Percentiles rank a stretch among this genome's conserved stretches.
phyloP scores from a whole-genome alignment of 257 asterid genomes.

The Capsicum chinense region DNA sequence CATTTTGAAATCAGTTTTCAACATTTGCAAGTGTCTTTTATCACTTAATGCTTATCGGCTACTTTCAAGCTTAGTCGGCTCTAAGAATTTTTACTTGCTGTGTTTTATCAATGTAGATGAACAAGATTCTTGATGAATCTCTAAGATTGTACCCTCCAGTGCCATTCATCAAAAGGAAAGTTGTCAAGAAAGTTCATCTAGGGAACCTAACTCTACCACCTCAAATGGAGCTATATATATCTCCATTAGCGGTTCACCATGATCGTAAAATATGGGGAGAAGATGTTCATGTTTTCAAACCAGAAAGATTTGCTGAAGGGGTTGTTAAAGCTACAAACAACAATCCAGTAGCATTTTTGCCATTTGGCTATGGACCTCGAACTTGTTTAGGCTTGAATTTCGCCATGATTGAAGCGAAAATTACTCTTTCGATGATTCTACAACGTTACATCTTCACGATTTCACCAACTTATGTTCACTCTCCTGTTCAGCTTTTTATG shows the following conservation, averaged over 20 bases:
- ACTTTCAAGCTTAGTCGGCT: neutral
- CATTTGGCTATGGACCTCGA: too few relatives aligned
- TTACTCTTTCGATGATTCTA: too few relatives aligned
- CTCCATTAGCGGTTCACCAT: conserved; percentile 66
- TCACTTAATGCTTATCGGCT: neutral
- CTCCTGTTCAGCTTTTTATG: too few relatives aligned
- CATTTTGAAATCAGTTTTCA: neutral
- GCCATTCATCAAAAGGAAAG: conserved; percentile 57
- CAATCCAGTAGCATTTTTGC: too few relatives aligned
- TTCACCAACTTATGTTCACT: too few relatives aligned
- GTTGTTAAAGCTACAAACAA: too few relatives aligned
- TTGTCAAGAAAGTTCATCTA: conserved; percentile 41
- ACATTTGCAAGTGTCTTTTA: neutral
- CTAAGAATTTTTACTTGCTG: neutral
- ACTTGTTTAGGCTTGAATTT: too few relatives aligned
- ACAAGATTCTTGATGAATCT: conserved; percentile 64
- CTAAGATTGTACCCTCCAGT: conserved; percentile 74
- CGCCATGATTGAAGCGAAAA: too few relatives aligned
- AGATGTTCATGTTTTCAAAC: conserved; percentile 56
- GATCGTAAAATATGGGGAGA: conserved; percentile 71
- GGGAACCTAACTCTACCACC: conserved; percentile 56
- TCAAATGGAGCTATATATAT: conserved; percentile 48
- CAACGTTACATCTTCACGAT: too few relatives aligned
- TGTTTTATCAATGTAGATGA: conserved; percentile 43
- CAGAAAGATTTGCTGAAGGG: conserved; percentile 51